Conservation (phyloP, 2,329 filamentous ascomycete genomes). For the Ceratocystis albifundus region DNA sequence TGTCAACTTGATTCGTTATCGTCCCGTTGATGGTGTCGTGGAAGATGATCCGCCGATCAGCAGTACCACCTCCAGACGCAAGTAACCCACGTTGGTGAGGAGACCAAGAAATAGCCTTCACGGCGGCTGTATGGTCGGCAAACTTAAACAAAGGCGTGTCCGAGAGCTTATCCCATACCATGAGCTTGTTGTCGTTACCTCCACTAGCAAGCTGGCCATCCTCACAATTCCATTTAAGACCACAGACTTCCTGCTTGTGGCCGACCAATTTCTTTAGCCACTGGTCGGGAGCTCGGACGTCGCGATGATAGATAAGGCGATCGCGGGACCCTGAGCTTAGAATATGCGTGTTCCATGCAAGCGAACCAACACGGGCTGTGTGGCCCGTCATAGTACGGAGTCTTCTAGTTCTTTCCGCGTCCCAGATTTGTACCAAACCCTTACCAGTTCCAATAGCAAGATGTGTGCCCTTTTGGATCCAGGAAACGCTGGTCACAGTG, state of each 20-base stretch:
- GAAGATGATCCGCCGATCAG: slow-evolving; percentile 92
- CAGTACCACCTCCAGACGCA: slow-evolving; percentile 92
- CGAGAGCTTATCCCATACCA: slow-evolving; percentile 96
- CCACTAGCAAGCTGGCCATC: slow-evolving; percentile 90
- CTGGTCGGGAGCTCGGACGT: slow-evolving; percentile 85
- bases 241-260: slow-evolving; percentile 97
- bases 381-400: slow-evolving; percentile 95
- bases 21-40: slow-evolving; percentile 86
- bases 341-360: slow-evolving; percentile 98
- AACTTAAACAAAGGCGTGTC: slow-evolving; percentile 89
- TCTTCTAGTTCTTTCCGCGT: slow-evolving; percentile 74
- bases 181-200: slow-evolving; percentile 96
- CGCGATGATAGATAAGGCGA: slow-evolving; percentile 85
- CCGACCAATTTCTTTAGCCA: slow-evolving; percentile 78
- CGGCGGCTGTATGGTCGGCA: slow-evolving; percentile 85
- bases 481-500: slow-evolving; percentile 89
- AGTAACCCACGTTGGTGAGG: slow-evolving; percentile 88
- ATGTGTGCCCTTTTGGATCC: slow-evolving; percentile 96
- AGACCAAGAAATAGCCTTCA: slow-evolving; percentile 97
- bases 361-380: slow-evolving; percentile 78
- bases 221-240: slow-evolving; percentile 92
- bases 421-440: slow-evolving; percentile 94
- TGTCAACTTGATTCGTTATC: slow-evolving; percentile 79
- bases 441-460: slow-evolving; percentile 90
- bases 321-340: slow-evolving; percentile 91